Evolutionary conservation across 495 filamentous ascomycete species (phyloP).

Genomic region (Lasiosphaeriaceae sp.): DNA sequence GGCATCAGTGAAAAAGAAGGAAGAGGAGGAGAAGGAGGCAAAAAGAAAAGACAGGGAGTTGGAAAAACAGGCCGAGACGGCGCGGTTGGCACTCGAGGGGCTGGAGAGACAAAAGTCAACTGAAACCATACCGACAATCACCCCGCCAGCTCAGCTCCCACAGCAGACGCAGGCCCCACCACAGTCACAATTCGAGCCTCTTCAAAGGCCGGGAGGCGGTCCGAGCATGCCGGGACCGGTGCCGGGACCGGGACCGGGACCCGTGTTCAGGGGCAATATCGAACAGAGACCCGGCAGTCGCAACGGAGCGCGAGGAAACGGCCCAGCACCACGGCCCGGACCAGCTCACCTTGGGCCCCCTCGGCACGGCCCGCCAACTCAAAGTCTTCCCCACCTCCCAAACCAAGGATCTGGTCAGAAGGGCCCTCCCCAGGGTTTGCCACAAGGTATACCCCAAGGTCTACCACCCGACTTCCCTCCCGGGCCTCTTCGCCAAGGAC

Average conservation of each 20-base stretch:
- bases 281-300: constrained; percentile 23
- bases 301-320: constrained; percentile 3
- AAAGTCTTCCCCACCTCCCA: constrained; percentile 18
- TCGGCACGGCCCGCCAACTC: constrained; percentile 28
- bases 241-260: too few relatives aligned
- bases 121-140: constrained; percentile 12
- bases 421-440: constrained; percentile 2
- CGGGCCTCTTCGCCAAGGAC: constrained; percentile 13
- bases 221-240: constrained; percentile 8
- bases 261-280: constrained; percentile 22
- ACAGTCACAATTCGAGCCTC: neutral
- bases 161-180: neutral
- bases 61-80: constrained; percentile 18
- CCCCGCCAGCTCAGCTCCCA: constrained; percentile 1
- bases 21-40: constrained; percentile 21
- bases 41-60: constrained; percentile 17
- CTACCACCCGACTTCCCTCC: constrained; percentile 4
- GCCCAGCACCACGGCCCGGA: neutral
- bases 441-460: constrained; percentile 9
- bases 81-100: constrained; percentile 20
- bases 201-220: neutral
- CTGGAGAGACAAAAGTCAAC: constrained; percentile 22
- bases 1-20: constrained; percentile 29
- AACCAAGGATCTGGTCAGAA: neutral
- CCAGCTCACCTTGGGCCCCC: constrained; percentile 23